Base-by-base conservation (phyloP, 768 basidiomycete species). In the Neoboletus magnificus region DNA sequence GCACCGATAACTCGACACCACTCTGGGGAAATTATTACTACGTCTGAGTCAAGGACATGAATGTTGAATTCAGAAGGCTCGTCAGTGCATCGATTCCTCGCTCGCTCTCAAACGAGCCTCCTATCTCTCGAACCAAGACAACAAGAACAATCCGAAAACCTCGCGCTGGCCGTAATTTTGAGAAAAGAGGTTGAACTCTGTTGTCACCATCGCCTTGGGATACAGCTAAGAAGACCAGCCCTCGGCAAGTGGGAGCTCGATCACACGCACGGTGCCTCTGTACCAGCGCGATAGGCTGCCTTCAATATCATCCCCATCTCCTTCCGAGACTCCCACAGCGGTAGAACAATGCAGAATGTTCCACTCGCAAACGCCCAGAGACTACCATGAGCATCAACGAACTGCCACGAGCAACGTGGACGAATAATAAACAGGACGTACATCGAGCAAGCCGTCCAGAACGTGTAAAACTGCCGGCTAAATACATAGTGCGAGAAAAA, bases 401-500 rank as follows among this genome's bases (percentile, higher is more conserved):
- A 52, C 39, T 16, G 15, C 16, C 27, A 3, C 27, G 27, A 27
- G 27, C 27, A 27, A 27, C 16, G 27, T 50, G 49, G 35, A 45
- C 20, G 23, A 30, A 13, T 49, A 29, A 40, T 13, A n/a, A 22
- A 13, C 9, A 22, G 23, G 42, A 65, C 69, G 9, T 57, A 75
- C 72, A 76, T 76, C 51, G 71, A 71, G 22, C 72, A 65, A 4
- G 75, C 67, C 15, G 70, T 71, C 76, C 74, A 76, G 54, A 76
- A 76, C 37, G 56, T 63, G 50, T 64, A 75, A 60, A 75, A 77
- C 27, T 57, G 57, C 39, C 66, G 66, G 41, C 68, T 72, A 47
- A 72, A 74, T 11, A 75, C 50, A 48, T 76, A 71, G 48, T 69
- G 66, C 50, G 73, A 71, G 62, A 76, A 76, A 54, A 74, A 72